A percentile compares a stretch with the other conserved stretches of the same genome.
These are phyloP conservation scores for Nigrograna mackinnonii DNA, from an alignment of 2,329 filamentous ascomycete genomes.

Conservation along the genomic window DNA sequence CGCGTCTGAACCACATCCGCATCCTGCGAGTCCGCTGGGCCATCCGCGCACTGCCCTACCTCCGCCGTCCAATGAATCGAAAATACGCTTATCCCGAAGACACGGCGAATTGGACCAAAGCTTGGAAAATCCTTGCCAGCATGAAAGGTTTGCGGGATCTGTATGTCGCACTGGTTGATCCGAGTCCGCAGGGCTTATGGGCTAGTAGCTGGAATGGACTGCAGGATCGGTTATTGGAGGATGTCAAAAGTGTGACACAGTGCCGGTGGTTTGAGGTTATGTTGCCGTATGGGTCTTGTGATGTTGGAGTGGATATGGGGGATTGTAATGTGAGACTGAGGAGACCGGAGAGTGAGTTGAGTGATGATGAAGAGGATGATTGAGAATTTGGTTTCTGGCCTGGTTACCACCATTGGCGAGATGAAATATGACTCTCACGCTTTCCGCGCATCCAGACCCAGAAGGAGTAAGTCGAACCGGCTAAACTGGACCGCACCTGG, in stretches of 20 bases:
- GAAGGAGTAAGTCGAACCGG: too few species aligned
- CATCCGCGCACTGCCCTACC: slow-evolving; percentile 36
- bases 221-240: slow-evolving; percentile 26
- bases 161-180: slow-evolving; percentile 29
- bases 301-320: slow-evolving; percentile 28
- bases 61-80: slow-evolving; percentile 20
- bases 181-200: slow-evolving; percentile 31
- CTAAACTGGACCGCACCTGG: too few species aligned
- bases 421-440: too few species aligned
- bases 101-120: slow-evolving; percentile 35
- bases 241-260: slow-evolving; percentile 21
- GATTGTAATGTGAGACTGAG: slow-evolving; percentile 19
- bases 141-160: slow-evolving; percentile 31
- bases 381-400: too few species aligned
- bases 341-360: slow-evolving; percentile 12
- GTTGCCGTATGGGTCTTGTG: slow-evolving; percentile 34
- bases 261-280: slow-evolving; percentile 23
- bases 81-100: slow-evolving; percentile 37
- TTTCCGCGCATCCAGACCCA: too few species aligned
- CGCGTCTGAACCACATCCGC: slow-evolving; percentile 29
- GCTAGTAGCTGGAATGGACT: slow-evolving; percentile 31
- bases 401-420: too few species aligned
- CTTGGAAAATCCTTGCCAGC: slow-evolving; percentile 27
- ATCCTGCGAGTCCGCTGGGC: slow-evolving; percentile 33
- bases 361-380: slow-evolving; percentile 7